Evolutionary conservation across 148 eudicot genomes (phyloP).

Genomic region (Rhododendron simsii): DNA sequence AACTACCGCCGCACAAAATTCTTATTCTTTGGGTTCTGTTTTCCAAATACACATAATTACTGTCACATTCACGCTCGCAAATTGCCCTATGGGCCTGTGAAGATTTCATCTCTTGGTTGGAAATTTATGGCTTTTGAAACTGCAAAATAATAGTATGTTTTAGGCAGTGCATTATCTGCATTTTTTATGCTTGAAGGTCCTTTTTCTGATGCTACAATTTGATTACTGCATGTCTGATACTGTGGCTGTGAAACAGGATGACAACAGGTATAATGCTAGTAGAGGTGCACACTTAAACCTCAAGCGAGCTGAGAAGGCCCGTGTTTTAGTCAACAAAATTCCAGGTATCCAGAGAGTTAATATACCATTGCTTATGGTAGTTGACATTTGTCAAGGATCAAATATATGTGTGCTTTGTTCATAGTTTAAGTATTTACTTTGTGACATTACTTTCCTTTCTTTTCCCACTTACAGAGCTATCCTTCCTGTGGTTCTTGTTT

Average conservation of each 20-base stretch:
- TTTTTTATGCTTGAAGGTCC: neutral
- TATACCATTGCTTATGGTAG: neutral
- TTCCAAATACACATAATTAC: neutral
- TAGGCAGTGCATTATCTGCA: neutral
- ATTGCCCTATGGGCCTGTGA: neutral
- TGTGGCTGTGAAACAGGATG: conserved; percentile 38
- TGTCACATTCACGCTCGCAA: neutral
- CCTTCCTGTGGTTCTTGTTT: neutral
- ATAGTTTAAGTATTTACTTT: neutral
- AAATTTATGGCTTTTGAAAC: neutral
- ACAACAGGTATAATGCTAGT: conserved; percentile 66
- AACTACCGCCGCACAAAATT: neutral
- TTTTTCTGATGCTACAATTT: neutral
- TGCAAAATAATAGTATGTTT: neutral
- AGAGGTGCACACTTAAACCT: conserved; percentile 74
- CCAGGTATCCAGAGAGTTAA: conserved; percentile 43
- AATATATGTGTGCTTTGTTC: neutral
- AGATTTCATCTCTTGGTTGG: neutral
- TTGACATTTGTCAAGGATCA: neutral
- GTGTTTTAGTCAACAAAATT: conserved; percentile 56
- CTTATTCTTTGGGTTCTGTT: neutral
- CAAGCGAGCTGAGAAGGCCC: conserved; percentile 76
- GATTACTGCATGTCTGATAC: conserved; percentile 3
- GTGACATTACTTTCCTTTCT: neutral
- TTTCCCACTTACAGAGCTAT: neutral